Conservation (phyloP, 441 rosid species). For the Corymbia citriodora region DNA sequence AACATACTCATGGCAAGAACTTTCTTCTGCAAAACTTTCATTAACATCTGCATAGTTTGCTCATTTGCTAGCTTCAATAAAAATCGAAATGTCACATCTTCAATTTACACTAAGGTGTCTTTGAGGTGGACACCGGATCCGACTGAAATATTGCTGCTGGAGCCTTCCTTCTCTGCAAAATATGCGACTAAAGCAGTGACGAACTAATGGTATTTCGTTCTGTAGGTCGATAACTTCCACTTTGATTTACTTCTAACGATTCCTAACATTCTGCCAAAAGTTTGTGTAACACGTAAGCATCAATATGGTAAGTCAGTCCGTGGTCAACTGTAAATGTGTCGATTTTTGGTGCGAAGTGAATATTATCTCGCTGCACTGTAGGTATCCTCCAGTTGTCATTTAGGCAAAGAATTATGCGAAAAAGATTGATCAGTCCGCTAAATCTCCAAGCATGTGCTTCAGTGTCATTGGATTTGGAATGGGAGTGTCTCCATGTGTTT, state of each 20-base stretch:
- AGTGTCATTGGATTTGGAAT: not conserved
- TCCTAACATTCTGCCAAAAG: slow-evolving; percentile 56
- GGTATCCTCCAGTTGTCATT: not conserved
- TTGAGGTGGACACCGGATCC: slow-evolving; percentile 32
- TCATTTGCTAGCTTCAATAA: not conserved
- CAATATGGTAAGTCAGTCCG: not conserved
- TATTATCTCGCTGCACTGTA: not conserved
- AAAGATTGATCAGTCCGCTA: not conserved
- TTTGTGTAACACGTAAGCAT: not conserved
- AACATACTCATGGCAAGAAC: not conserved
- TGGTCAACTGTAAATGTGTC: not conserved
- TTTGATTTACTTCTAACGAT: slow-evolving; percentile 46
- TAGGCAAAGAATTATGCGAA: not conserved
- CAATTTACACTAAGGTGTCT: slow-evolving; percentile 18
- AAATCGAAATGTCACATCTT: not conserved
- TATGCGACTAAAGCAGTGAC: slow-evolving; percentile 52
- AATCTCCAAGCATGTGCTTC: not conserved
- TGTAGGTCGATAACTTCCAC: slow-evolving; percentile 44
- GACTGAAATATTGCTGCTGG: slow-evolving; percentile 24
- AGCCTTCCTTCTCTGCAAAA: slow-evolving; percentile 32
- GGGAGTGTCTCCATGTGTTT: not conserved
- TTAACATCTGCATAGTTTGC: not conserved
- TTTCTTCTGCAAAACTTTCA: not conserved
- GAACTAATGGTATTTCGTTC: slow-evolving; percentile 55
- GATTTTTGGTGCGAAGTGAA: not conserved